Conservation (phyloP, 2,329 filamentous ascomycete genomes). For the Malbranchea cinnamomea region DNA sequence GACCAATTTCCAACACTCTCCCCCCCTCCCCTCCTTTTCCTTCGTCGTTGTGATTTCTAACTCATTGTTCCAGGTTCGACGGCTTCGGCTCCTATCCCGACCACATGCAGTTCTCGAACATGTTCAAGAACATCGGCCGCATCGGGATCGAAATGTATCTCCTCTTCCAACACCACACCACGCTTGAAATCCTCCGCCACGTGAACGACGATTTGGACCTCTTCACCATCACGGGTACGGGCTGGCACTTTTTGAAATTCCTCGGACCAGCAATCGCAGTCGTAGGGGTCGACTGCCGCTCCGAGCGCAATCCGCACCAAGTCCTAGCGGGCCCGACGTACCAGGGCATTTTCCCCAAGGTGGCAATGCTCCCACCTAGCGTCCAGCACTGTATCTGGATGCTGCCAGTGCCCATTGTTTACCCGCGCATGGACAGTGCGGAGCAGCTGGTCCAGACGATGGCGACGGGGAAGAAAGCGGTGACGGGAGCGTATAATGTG, state of each 20-base stretch:
- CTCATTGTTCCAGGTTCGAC: slow-evolving; percentile 53
- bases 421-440: slow-evolving; percentile 79
- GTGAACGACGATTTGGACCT: slow-evolving; percentile 78
- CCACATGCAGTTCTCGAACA: slow-evolving; percentile 93
- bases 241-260: slow-evolving; percentile 98
- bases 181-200: slow-evolving; percentile 79
- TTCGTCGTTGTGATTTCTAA: slow-evolving; percentile 2
- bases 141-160: slow-evolving; percentile 96
- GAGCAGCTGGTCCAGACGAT: slow-evolving; percentile 85
- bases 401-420: slow-evolving; percentile 78
- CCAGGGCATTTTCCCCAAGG: slow-evolving; percentile 91
- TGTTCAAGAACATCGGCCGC: slow-evolving; percentile 96
- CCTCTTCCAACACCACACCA: slow-evolving; percentile 96
- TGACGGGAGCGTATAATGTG: slow-evolving; percentile 92
- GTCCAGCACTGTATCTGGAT: slow-evolving; percentile 98
- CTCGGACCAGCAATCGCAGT: slow-evolving; percentile 82
- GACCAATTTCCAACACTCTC: not conserved
- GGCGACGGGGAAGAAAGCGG: slow-evolving; percentile 87
- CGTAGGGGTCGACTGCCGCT: slow-evolving; percentile 79
- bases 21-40: not conserved
- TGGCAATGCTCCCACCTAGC: slow-evolving; percentile 75
- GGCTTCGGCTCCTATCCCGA: slow-evolving; percentile 95
- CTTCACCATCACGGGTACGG: slow-evolving; percentile 91
- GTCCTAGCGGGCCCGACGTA: slow-evolving; percentile 95
- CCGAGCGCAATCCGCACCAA: slow-evolving; percentile 76